Evolutionary conservation across 2,329 filamentous ascomycete genomes (phyloP), one percentile per base, ranked within the genome.

Genomic region (Arthrobotrys megalospora): DNA sequence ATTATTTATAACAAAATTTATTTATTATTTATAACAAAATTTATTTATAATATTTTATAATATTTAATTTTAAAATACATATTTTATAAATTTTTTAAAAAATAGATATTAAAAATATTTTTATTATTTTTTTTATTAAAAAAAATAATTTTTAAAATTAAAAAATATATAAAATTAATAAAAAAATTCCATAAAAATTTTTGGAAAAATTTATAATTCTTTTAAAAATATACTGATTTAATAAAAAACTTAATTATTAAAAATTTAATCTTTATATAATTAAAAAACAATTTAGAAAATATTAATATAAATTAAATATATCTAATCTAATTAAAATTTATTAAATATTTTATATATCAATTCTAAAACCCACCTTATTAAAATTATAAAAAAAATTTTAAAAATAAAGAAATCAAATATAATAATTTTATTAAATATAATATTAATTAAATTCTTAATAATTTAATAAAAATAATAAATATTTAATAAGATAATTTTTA

Each of bases 241-340:
- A 38, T 47, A 47, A 63, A 47, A 63, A 63, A 45, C 10, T 63
- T 47, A 21, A 47, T 43, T 62, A 47, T 45, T n/a, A 63, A 21
- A 63, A 63, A 63, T 63, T 28, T 47, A 11, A 7, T 3, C 2
- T 47, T 24, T 47, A 45, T 16, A 63, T 8, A 47, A 47, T 63
- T 28, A 63, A 45, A 16, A 47, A 47, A 38, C 8, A 38, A 38
- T 60, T 36, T 16, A 60, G 4, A 36, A 60, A 60, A 36, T 16
- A 36, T 36, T 21, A 36, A 38, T 36, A 38, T n/a, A 36, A 36
- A 60, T n/a, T 36, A 3, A 60, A 60, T 36, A 21, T 60, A 36
- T 60, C 16, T 36, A 36, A 21, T 10, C 38, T 36, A 38, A 36
- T 36, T 38, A 38, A 60, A 16, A 36, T 14, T 38, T 60, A 36